Base-by-base conservation (phyloP, 768 basidiomycete genomes). In the Rhodotorula kratochvilovae region DNA sequence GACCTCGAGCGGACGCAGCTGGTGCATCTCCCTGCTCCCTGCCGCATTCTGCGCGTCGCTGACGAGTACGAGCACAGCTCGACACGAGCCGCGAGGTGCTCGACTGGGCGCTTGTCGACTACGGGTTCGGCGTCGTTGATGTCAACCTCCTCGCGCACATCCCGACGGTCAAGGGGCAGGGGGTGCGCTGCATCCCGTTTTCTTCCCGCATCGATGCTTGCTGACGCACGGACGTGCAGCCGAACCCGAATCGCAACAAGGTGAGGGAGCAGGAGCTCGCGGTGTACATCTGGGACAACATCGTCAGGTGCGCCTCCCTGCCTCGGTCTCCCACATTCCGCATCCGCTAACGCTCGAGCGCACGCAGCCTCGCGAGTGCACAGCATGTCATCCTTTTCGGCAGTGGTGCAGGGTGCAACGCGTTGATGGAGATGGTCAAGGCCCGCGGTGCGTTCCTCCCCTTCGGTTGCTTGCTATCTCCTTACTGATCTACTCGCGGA, bases 221-320 rank as follows among this genome's bases (percentile, higher is more conserved):
- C 85, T 84, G 81, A 83, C 46, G 68, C 73, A 71, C 81, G 25
- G 84, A 61, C 46, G 36, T 45, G 33, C 55, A 66, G 79, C 71
- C 55, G 50, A 76, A 76, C 61, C 71, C 66, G 3, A 54, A 45
- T 42, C 59, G 70, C 71, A 76, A 76, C 71, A 70, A 43, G 33
- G 74, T 69, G 33, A 61, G 62, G 66, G 80, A 78, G 79, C 75
- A 79, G 59, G 86, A 89, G 39, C 81, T 94, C 33, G 79, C 95
- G 68, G 84, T 84, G 7, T 95, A 97, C 79, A 80, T 98, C 19
- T 99, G 96, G 96, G 95, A 98, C 80, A 95, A 97, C 77, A 94
- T 93, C 77, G 84, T 98, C 71, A 87, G 90, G 94, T 96, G 76
- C 69, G 90, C 39, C 39, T 79, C 27, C 17, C 16, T 7, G 2